These are phyloP conservation scores for Rhododendron kiyosumense DNA, from an alignment of 148 eudicot species.

Conservation along the genomic window DNA sequence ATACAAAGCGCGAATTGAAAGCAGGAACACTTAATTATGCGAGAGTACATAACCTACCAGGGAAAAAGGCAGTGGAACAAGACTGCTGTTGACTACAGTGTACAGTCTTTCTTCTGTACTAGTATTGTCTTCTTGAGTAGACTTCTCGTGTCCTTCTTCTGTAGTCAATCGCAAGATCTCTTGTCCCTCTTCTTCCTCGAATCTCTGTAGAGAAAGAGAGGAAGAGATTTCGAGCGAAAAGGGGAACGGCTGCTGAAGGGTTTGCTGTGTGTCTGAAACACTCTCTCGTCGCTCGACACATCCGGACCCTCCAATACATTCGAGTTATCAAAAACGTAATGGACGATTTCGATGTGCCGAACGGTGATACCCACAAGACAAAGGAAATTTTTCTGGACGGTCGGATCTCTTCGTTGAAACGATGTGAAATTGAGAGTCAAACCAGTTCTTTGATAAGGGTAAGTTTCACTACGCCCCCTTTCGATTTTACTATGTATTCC, in stretches of 20 bases:
- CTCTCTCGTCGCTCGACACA: too few relatives aligned
- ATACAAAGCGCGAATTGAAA: too few relatives aligned
- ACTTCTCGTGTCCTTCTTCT: neutral
- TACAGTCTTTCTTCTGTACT: neutral
- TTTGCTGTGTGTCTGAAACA: neutral
- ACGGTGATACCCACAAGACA: too few relatives aligned
- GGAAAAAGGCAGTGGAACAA: neutral
- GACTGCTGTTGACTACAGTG: neutral
- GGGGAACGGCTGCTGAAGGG: neutral
- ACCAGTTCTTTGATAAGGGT: neutral
- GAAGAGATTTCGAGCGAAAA: neutral
- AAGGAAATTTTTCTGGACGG: neutral
- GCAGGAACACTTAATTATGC: too few relatives aligned
- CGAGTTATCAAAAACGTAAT: too few relatives aligned
- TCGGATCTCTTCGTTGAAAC: neutral
- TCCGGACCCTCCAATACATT: too few relatives aligned
- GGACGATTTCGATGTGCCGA: too few relatives aligned
- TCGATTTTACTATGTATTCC: too few relatives aligned
- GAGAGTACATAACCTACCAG: neutral
- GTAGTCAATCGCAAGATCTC: too few relatives aligned
- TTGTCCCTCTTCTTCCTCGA: neutral
- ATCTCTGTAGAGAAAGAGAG: neutral
- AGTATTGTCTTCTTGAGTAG: neutral
- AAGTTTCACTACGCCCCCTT: too few relatives aligned
- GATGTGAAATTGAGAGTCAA: neutral